Base-by-base conservation (phyloP, 2,329 filamentous ascomycete species). In the Akanthomyces dipterigenus region DNA sequence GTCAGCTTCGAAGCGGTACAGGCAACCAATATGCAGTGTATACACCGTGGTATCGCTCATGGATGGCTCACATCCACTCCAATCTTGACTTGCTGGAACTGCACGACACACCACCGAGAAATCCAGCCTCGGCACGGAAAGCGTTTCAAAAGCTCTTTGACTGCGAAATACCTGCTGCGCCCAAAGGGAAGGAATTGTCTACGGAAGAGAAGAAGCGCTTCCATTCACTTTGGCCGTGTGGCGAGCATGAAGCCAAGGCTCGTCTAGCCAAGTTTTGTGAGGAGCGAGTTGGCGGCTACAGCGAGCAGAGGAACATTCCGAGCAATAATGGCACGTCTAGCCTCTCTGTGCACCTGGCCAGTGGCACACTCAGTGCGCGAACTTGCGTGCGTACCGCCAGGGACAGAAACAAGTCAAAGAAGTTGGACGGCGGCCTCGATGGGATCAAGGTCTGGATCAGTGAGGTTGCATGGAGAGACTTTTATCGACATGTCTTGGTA, bases 11-110 rank as follows among this genome's bases (percentile, higher is more conserved):
- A 20, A 90, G 81, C 5, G 87, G 89, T 3, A 75, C 80, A 3
- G 91, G 91, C 1, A 90, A 84, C 60, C 90, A 93, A 68, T 96
- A 95, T 67, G 84, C 90, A 0, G 90, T 96, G 0, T 96, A 95
- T 67, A 86, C 81, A 2, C 93, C 91, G 0, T 96, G 91, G 91
- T 93, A 83, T 70, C 81, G 86, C 18, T 69, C 88, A 0, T 96
- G 92, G 91, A 74, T 92, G 24, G 82, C 83, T 4, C 83, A 93
- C 66, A 69, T 96, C 5, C 87, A 93, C 63, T 78, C 82, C 3
- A 85, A 96, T 64, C 82, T 83, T 0, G 81, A 90, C 16, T 75
- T 91, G 0, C 75, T 96, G 0, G 80, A 88, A 40, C 73, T 85
- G 2, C 85, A 80, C 5, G 82, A 87, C 0, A 73, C 79, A 0